Evolutionary conservation across 768 basidiomycete genomes (phyloP), one percentile per base, ranked within the genome.

Genomic region (Lactarius tabidus): DNA sequence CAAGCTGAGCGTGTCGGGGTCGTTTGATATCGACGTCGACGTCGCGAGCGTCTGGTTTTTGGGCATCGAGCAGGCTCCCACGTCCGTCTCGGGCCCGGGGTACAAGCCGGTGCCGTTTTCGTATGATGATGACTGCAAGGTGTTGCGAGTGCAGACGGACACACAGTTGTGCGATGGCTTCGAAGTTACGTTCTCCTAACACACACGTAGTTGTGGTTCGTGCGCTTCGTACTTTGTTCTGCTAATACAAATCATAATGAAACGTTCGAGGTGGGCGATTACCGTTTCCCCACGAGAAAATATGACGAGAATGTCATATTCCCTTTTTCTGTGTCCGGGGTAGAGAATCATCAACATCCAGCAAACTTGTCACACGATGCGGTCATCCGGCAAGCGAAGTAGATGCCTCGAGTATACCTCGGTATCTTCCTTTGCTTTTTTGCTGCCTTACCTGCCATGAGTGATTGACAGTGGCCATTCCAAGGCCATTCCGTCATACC

Each of bases 131-230:
- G 59, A 29, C 5, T 76, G 65, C 14, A 76, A 80, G 72, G 81
- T 85, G 39, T 60, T 86, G 66, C 77, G 79, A 48, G 80, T 85
- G 9, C 58, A 68, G 7, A 69, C 85, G 18, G 78, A 74, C 10
- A 66, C 75, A 6, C 74, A 77, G 1, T 77, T 84, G 64, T 74
- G 68, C 12, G 17, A 64, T 14, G 74, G 69, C 7, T 79, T 83
- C 54, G 43, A 60, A 31, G 67, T 69, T 36, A 5, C 60, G n/a
- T 54, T 53, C 57, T 29, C 26, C 39, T 66, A 58, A 17, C 6
- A 17, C 0, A 14, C 15, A 10, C 45, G 9, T 14, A 23, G n/a
- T 38, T 2, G 38, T 4, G 14, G 36, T 10, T 10, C 43, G n/a
- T 23, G 10, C 12, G 0, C 9, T 48, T 14, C n/a, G 12, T 23